A percentile compares a stretch with the other conserved stretches of the same genome.
Evolutionary conservation across 306 rosid species (phyloP).

Genomic region (Dalbergia oliveri): DNA sequence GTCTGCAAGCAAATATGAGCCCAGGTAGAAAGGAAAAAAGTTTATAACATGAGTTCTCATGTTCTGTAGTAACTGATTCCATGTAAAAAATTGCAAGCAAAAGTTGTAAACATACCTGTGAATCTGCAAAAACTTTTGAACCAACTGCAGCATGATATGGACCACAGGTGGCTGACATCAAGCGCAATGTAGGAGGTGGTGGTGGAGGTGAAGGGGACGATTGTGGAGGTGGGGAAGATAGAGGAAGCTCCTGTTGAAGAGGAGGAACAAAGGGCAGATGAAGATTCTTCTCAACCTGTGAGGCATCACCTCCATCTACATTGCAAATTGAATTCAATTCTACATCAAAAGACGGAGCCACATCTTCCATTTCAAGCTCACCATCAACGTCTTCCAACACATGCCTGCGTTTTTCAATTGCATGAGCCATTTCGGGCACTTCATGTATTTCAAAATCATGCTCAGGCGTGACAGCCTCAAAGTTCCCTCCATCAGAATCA

Average conservation of each 20-base stretch:
- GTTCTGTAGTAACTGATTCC: neutral
- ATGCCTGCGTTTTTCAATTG: slow-evolving; percentile 76
- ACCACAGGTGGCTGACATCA: slow-evolving; percentile 52
- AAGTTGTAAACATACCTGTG: slow-evolving; percentile 61
- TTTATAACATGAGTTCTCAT: slow-evolving; percentile 30
- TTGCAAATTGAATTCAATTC: slow-evolving; percentile 61
- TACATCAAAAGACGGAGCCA: slow-evolving; percentile 83
- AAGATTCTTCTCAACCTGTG: slow-evolving; percentile 57
- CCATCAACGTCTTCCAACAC: slow-evolving; percentile 97
- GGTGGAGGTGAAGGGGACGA: slow-evolving; percentile 77
- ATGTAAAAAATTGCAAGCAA: slow-evolving; percentile 26
- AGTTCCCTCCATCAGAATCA: slow-evolving; percentile 91
- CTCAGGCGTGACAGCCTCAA: slow-evolving; percentile 91
- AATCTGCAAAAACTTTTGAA: slow-evolving; percentile 62
- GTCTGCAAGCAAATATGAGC: slow-evolving; percentile 64
- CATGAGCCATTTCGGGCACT: slow-evolving; percentile 55
- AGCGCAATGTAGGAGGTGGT: slow-evolving; percentile 52
- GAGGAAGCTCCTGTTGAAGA: slow-evolving; percentile 72
- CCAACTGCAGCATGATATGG: slow-evolving; percentile 54
- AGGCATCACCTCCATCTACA: slow-evolving; percentile 50
- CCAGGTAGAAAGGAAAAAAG: slow-evolving; percentile 41
- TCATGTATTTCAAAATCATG: slow-evolving; percentile 63
- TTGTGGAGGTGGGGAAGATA: slow-evolving; percentile 78
- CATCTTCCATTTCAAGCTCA: slow-evolving; percentile 99
- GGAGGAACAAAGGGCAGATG: slow-evolving; percentile 64